Evolutionary conservation across 176 grass and related monocot species (phyloP).

Genomic region (Juncus effusus): DNA sequence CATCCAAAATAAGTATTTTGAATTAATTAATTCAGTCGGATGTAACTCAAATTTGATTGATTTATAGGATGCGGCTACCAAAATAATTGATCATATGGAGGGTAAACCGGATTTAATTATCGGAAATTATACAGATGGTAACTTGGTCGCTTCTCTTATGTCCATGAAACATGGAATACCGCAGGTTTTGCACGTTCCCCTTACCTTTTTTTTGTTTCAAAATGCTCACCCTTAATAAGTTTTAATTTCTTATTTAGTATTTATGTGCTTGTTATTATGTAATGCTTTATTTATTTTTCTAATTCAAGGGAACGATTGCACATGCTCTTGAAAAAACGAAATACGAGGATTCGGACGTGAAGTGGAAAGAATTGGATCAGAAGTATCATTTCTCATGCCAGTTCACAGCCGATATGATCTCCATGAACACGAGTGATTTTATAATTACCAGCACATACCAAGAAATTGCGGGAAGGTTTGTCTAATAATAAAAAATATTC

Average conservation of each 20-base stretch:
- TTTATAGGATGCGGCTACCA: constrained; percentile 69
- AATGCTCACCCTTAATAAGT: too few relatives aligned
- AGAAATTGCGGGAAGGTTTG: constrained; percentile 90
- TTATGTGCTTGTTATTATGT: not conserved
- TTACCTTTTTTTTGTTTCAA: not conserved
- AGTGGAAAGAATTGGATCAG: constrained; percentile 79
- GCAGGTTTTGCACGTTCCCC: constrained; percentile 42
- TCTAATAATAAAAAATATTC: not conserved
- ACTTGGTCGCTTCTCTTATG: constrained; percentile 86
- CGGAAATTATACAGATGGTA: constrained; percentile 91
- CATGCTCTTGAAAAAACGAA: constrained; percentile 98
- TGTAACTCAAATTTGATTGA: not conserved
- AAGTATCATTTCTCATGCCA: constrained; percentile 99
- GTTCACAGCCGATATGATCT: constrained; percentile 94
- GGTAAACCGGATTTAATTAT: constrained; percentile 95
- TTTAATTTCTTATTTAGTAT: too few relatives aligned
- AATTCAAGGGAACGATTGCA: constrained; percentile 70
- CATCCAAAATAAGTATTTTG: too few relatives aligned
- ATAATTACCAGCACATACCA: constrained; percentile 97
- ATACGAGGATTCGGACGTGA: constrained; percentile 84
- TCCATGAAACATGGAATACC: constrained; percentile 79
- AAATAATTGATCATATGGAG: constrained; percentile 71
- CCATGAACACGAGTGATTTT: constrained; percentile 90
- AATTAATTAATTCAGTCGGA: too few relatives aligned
- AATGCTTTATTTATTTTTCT: constrained; percentile 12